phyloP scores from a whole-genome alignment of 2,329 filamentous ascomycete species.

The Elsinoe perseae region DNA sequence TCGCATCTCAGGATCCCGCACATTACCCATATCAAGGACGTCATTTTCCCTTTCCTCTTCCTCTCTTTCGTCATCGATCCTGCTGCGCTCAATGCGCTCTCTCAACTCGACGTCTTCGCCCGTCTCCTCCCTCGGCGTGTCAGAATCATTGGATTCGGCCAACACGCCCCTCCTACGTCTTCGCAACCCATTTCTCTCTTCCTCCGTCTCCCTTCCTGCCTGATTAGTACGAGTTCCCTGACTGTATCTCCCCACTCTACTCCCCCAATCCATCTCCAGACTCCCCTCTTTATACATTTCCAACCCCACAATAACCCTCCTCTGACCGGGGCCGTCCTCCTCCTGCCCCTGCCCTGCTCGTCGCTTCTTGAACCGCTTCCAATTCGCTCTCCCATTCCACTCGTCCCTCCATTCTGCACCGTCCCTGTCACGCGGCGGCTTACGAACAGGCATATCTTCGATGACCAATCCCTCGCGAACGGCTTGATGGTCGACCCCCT shows the following conservation, averaged over 20 bases:
- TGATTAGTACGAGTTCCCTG: constrained; percentile 18
- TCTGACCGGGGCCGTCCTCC: constrained; percentile 35
- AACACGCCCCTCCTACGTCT: constrained; percentile 25
- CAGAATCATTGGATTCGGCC: constrained; percentile 18
- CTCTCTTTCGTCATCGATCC: constrained; percentile 1
- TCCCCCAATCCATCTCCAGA: constrained; percentile 4
- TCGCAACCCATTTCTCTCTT: constrained; percentile 22
- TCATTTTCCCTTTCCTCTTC: background rate
- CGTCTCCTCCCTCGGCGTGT: constrained; percentile 14
- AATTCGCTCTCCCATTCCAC: constrained; percentile 95
- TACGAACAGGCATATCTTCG: constrained; percentile 61
- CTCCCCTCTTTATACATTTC: constrained; percentile 43
- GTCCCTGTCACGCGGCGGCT: constrained; percentile 28
- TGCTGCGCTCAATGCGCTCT: background rate
- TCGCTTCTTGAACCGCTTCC: constrained; percentile 67
- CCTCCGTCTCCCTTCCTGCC: constrained; percentile 17
- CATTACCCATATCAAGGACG: constrained; percentile 11
- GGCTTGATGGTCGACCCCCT: constrained; percentile 61
- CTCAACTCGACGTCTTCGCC: constrained; percentile 12
- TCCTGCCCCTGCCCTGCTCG: constrained; percentile 34
- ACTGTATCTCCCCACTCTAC: background rate
- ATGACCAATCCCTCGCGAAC: constrained; percentile 68
- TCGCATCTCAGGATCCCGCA: constrained; percentile 3
- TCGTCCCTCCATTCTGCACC: constrained; percentile 64
- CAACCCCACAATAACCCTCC: constrained; percentile 59